These are phyloP conservation scores for Candida chauliodis DNA, from an alignment of 805 yeast species.

Conservation along the genomic window DNA sequence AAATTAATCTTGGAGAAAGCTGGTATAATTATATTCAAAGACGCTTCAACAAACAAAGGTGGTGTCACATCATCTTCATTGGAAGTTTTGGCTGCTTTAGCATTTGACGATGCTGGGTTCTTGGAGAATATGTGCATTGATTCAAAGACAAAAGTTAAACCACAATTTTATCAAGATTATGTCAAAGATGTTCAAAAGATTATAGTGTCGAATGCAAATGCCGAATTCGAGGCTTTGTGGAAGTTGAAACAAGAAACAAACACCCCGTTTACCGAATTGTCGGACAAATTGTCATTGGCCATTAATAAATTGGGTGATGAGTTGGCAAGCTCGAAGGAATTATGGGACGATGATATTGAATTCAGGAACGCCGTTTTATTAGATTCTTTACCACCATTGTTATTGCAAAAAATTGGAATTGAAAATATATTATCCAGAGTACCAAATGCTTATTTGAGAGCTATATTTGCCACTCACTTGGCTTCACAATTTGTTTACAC, in stretches of 20 bases:
- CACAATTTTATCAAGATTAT: conserved; percentile 76
- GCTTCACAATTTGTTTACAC: conserved; percentile 84
- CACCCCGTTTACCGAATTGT: conserved; percentile 60
- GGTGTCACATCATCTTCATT: conserved; percentile 97
- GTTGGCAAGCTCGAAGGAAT: conserved; percentile 71
- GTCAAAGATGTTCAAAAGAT: conserved; percentile 79
- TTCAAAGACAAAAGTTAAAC: conserved; percentile 48
- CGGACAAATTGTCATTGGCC: conserved; percentile 79
- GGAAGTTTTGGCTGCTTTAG: conserved; percentile 91
- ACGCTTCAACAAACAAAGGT: conserved; percentile 96
- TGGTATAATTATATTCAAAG: conserved; percentile 86
- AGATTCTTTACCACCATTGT: conserved; percentile 74
- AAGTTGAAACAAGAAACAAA: conserved; percentile 62
- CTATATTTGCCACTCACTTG: conserved; percentile 81
- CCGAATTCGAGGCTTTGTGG: conserved; percentile 89
- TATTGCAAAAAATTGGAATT: conserved; percentile 63
- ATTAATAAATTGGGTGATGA: conserved; percentile 86
- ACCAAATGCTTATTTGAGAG: conserved; percentile 83
- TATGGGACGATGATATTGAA: conserved; percentile 76
- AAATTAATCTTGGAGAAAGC: conserved; percentile 81
- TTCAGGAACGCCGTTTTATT: conserved; percentile 75
- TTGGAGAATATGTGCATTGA: conserved; percentile 74
- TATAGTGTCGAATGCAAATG: conserved; percentile 72
- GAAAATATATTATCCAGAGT: conserved; percentile 69
- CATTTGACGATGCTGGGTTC: conserved; percentile 83